Evolutionary conservation across 163 green algal genomes (phyloP).

Genomic region (Chloromonas sp.): DNA sequence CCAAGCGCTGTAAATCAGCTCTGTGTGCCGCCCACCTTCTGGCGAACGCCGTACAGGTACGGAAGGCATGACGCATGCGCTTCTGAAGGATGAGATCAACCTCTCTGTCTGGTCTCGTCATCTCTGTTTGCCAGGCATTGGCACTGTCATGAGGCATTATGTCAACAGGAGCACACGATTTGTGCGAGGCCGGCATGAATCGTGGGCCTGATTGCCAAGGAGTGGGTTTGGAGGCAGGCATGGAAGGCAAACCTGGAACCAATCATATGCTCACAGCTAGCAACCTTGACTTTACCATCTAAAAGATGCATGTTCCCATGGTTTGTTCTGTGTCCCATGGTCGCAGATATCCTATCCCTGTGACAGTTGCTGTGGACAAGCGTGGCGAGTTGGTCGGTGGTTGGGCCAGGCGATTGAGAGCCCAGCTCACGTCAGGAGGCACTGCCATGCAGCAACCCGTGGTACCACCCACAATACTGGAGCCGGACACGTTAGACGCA

Average conservation of each 20-base stretch:
- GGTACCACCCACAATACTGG: background rate
- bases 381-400: background rate
- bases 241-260: background rate
- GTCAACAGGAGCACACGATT: background rate
- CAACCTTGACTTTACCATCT: background rate
- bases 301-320: background rate
- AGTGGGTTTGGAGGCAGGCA: background rate
- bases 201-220: background rate
- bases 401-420: background rate
- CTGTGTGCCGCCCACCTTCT: background rate
- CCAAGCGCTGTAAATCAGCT: background rate
- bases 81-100: background rate
- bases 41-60: too few relatives aligned
- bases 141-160: background rate
- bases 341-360: background rate
- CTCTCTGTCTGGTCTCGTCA: background rate
- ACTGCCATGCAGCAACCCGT: too few relatives aligned
- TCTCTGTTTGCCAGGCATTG: background rate
- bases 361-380: background rate
- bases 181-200: background rate
- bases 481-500: background rate
- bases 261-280: background rate
- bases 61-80: background rate
- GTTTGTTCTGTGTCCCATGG: background rate
- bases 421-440: background rate